A percentile compares a stretch with the other conserved stretches of the same genome.
Evolutionary conservation across 371 early-diverging fungal genomes (phyloP).

Genomic region (Lichtheimia ornata): DNA sequence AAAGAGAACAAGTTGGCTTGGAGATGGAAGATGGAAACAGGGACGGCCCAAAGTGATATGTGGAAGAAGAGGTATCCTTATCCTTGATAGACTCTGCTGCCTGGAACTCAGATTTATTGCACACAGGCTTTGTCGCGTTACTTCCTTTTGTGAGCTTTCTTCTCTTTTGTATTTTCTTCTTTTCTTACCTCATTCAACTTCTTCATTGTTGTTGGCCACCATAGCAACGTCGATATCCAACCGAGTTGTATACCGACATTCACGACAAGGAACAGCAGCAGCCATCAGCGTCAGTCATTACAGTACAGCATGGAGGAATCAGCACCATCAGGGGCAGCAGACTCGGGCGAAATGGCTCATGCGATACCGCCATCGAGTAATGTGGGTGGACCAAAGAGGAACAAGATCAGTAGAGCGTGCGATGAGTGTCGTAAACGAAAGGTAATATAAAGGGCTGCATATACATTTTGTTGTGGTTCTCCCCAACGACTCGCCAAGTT

Average conservation of each 20-base stretch:
- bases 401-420: constrained; percentile 50
- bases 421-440: constrained; percentile 53
- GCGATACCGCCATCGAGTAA: constrained; percentile 19
- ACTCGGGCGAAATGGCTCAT: constrained; percentile 28
- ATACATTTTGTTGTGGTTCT: constrained; percentile 15
- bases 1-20: too few relatives aligned
- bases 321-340: constrained; percentile 26
- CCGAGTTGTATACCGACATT: background rate
- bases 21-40: too few relatives aligned
- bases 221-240: background rate
- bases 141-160: constrained; percentile 4
- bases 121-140: background rate
- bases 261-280: background rate
- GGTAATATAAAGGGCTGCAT: constrained; percentile 24
- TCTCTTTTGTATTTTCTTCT: background rate
- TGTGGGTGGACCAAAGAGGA: constrained; percentile 32
- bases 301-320: constrained; percentile 39
- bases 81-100: background rate
- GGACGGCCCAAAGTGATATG: too few relatives aligned
- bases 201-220: background rate
- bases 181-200: background rate
- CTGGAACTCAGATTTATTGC: background rate
- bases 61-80: too few relatives aligned
- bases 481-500: constrained; percentile 35
- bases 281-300: constrained; percentile 8